Base-by-base conservation (phyloP, 495 filamentous ascomycete species). In the Hypoxylon crocopeplum region DNA sequence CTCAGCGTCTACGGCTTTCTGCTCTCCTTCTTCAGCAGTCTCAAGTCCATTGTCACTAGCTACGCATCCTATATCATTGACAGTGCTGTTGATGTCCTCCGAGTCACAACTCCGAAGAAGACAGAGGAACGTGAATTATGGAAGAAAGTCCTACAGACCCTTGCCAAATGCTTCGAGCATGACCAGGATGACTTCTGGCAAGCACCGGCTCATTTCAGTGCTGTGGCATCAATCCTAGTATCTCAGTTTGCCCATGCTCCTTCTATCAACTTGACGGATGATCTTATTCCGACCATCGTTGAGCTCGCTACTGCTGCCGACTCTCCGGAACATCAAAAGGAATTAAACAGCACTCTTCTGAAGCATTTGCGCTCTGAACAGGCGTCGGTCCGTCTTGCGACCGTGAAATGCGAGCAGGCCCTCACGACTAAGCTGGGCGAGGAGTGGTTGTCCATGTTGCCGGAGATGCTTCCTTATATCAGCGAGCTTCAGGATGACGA, bases 401-500 rank as follows among this genome's bases (percentile, higher is more conserved):
- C 89, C 2, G 82, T 98, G 13, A 85, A 87, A 69, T 86, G 87
- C 39, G 82, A 97, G 77, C 87, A 87, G 57, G 84, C 80, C 1
- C 79, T 98, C 42, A 93, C 92, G 16, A 82, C 85, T 46, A 78
- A 83, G 48, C 72, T 97, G 17, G 92, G 91, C 17, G 91, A 97
- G 64, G 94, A 98, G 61, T 98, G 95, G 95, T 72, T 98, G 54
- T 81, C 84, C 1, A 78, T 93, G 71, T 73, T 98, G 70, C 90
- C 93, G 0, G 93, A 98, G 81, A 96, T 97, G 86, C 76, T 98
- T 62, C 94, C 94, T 25, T 89, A 90, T 48, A 94, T 98, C 44
- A 93, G 88, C 56, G 94, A 98, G 74, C 67, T 95, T 58, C 88
- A 94, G 78, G 95, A 98, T 72, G 94, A 98, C 71, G 94, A 96